Evolutionary conservation across 2,329 filamentous ascomycete genomes (phyloP), one percentile per base, ranked within the genome.

Genomic region (Sarocladiaceae sp.): DNA sequence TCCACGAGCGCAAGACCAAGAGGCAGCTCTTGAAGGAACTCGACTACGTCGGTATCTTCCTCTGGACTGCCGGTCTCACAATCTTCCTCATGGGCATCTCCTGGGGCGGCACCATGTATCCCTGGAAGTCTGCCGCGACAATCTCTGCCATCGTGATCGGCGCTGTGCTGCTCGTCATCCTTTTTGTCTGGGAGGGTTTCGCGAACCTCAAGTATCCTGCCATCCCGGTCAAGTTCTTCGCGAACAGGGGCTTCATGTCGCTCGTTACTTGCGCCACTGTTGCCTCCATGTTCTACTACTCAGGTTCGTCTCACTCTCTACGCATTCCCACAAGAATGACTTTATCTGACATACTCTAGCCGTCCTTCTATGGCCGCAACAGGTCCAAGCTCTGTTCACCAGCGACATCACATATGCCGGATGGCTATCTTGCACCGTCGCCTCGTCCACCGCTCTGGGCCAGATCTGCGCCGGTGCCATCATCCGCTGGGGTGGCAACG

Each of bases 81-180:
- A 55, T 72, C 1, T 64, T 73, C 45, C 56, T 73, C 7, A 66
- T 73, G 49, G 69, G 69, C 4, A 58, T 73, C 44, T 68, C 66
- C 19, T 72, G 66, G 56, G 68, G 67, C 16, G 67, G 67, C 15
- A 55, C 51, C 40, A 58, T 66, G 33, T 68, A 68, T 49, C 59
- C 66, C 2, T 70, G 67, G 67, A 62, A 57, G n/a, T 65, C 64
- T 1, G 60, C 61, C 1, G 58, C 61, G 2, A 63, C 65, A 11
- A 65, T 69, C 39, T 56, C 57, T 2, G 58, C 63, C 6, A 57
- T 70, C 13, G 46, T 66, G 2, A 50, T 66, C 16, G 66, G 67
- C 3, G 51, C 49, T 3, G 42, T 53, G 1, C 51, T 60, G 1
- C 53, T 69, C 6, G 47, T 66, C 19, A 54, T 50, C 0, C 60